Percentiles rank a stretch among this genome's conserved stretches.
Evolutionary conservation across 2,329 filamentous ascomycete genomes (phyloP).

Genomic region (Cladophialophora psammophila): DNA sequence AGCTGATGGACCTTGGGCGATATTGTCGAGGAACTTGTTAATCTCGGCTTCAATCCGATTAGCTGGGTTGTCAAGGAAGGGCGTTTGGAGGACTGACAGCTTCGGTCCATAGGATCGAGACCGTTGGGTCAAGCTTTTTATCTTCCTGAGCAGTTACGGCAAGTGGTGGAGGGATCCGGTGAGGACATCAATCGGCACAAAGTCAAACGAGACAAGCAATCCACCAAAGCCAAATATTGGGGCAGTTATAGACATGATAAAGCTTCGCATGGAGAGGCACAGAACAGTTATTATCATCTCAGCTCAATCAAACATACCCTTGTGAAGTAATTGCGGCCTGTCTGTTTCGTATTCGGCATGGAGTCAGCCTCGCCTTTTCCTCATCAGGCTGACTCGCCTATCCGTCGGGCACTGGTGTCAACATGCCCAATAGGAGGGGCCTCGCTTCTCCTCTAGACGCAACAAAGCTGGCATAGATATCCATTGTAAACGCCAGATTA

Average conservation of each 20-base stretch:
- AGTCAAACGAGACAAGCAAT: neutral
- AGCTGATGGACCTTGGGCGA: conserved; percentile 24
- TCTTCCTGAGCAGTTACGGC: neutral
- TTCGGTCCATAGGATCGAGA: neutral
- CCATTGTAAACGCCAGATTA: neutral
- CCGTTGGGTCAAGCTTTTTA: neutral
- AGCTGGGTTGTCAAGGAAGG: neutral
- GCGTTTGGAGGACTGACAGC: neutral
- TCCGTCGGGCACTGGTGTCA: neutral
- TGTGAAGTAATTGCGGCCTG: neutral
- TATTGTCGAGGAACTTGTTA: conserved; percentile 29
- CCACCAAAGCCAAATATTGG: neutral
- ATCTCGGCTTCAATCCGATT: conserved; percentile 22
- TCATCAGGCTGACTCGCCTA: conserved; percentile 5
- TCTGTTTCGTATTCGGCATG: conserved; percentile 10
- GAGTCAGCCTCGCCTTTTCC: conserved; percentile 6
- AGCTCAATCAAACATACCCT: neutral
- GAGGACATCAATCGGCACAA: neutral
- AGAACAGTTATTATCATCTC: neutral
- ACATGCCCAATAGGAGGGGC: neutral
- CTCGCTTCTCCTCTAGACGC: neutral
- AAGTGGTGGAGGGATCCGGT: neutral
- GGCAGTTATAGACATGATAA: neutral
- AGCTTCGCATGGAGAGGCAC: neutral
- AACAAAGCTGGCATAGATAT: neutral